A percentile compares a stretch with the other conserved stretches of the same genome.
Evolutionary conservation across 164 flowering plant genomes (phyloP).

Genomic region (Vitis amurensis): DNA sequence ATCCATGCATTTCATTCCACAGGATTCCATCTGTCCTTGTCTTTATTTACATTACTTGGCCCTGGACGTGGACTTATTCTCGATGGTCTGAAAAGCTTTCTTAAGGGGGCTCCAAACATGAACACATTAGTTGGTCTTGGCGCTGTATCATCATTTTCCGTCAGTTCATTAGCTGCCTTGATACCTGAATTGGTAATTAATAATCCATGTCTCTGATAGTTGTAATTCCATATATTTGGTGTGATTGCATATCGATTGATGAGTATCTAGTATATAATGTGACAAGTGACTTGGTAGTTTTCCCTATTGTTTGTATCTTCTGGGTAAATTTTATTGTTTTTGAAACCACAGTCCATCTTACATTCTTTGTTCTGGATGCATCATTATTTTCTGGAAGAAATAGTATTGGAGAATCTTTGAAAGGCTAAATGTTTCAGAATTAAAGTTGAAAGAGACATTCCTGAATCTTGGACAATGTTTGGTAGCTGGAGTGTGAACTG

Average conservation of each 20-base stretch:
- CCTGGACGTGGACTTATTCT: slow-evolving; percentile 90
- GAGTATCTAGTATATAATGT: neutral
- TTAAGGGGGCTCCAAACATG: slow-evolving; percentile 93
- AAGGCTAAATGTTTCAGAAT: too few relatives aligned
- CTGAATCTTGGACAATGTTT: too few relatives aligned
- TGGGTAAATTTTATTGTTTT: neutral
- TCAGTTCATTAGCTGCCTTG: slow-evolving; percentile 85
- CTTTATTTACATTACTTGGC: slow-evolving; percentile 86
- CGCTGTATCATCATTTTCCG: slow-evolving; percentile 90
- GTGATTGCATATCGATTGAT: neutral
- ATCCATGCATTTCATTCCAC: slow-evolving; percentile 85
- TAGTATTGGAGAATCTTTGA: too few relatives aligned
- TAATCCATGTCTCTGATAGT: neutral
- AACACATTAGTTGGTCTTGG: slow-evolving; percentile 99
- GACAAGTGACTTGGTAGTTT: neutral
- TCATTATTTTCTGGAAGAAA: too few relatives aligned
- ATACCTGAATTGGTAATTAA: slow-evolving; percentile 78
- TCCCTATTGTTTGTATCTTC: neutral
- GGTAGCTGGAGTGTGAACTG: too few relatives aligned
- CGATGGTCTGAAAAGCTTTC: slow-evolving; percentile 86
- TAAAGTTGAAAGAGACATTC: too few relatives aligned
- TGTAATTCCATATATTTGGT: neutral
- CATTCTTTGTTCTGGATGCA: too few relatives aligned
- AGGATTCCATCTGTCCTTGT: slow-evolving; percentile 85
- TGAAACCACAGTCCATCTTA: too few relatives aligned